Base-by-base conservation (phyloP, 495 filamentous ascomycete species). In the Aspergillus coremiiformis region DNA sequence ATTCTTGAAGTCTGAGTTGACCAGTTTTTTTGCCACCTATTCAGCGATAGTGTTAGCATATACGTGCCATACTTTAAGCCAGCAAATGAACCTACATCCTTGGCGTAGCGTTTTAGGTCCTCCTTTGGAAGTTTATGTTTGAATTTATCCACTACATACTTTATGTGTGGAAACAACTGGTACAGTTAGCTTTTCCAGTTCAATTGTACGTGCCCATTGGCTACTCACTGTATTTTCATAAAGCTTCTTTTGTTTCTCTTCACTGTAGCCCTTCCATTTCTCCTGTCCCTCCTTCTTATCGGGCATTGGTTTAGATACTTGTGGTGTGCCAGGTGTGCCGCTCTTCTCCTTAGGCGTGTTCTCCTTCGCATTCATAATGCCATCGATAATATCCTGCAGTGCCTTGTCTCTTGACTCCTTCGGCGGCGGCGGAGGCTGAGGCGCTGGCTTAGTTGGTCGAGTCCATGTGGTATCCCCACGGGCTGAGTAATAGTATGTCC, bases 221-320 rank as follows among this genome's bases (percentile, higher is more conserved):
- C 51, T 65, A n/a, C 85, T 62, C 74, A 93, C 89, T 15, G 90
- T 92, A 61, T 89, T 90, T 65, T 95, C 90, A 57, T 95, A 96
- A 3, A 94, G 73, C 69, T 89, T 94, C 78, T 88, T 92, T 66
- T 90, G 85, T 67, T 95, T 95, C 48, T 95, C 89, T 54, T 87
- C 72, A 15, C 83, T 75, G 49, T 84, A 78, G 60, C 78, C 83
- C 56, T 82, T 78, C 91, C 91, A 97, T 66, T 87, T 91, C 50
- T 93, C 88, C 30, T 65, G 67, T 7, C 70, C 69, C 52, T 81
- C 80, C 62, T 84, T 86, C 46, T 79, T 79, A 49, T 85, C 81
- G 39, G 82, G 79, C 5, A 76, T 75, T 11, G 79, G 79, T 21
- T 72, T 78, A 5, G 56, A 56, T 10, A 69, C 65, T 42, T 76